A percentile compares a stretch with the other conserved stretches of the same genome.
These are phyloP conservation scores for Coemansia sp. DNA, from an alignment of 192 early-diverging fungal genomes.

Conservation along the genomic window DNA sequence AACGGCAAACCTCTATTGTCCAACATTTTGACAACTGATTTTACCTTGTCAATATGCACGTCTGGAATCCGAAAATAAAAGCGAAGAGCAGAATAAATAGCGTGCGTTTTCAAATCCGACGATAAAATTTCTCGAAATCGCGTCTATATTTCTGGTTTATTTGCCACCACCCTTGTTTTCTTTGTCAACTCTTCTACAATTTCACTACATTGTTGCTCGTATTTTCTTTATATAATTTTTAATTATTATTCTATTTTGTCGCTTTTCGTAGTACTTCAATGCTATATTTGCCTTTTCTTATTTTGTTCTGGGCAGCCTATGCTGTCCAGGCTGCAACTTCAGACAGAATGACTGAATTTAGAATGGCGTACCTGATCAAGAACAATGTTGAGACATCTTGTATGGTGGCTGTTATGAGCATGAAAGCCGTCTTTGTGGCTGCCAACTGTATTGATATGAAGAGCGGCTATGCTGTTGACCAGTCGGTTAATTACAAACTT, in stretches of 20 bases:
- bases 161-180: no score
- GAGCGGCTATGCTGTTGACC: background rate
- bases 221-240: background rate
- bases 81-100: no score
- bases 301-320: background rate
- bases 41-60: no score
- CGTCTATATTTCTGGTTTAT: no score
- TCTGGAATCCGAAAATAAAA: no score
- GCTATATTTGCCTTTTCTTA: background rate
- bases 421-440: conserved; percentile 21
- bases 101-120: no score
- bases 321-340: background rate
- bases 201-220: background rate
- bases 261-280: background rate
- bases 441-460: conserved; percentile 24
- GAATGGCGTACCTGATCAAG: conserved; percentile 24
- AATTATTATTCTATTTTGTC: no score
- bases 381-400: conserved; percentile 29
- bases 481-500: conserved; percentile 12
- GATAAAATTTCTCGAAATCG: no score
- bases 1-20: no score
- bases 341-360: conserved; percentile 11
- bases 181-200: no score
- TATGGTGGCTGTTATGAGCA: conserved; percentile 27
- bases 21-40: no score